Conservation (phyloP, 306 rosid species). For the Cicer judaicum region DNA sequence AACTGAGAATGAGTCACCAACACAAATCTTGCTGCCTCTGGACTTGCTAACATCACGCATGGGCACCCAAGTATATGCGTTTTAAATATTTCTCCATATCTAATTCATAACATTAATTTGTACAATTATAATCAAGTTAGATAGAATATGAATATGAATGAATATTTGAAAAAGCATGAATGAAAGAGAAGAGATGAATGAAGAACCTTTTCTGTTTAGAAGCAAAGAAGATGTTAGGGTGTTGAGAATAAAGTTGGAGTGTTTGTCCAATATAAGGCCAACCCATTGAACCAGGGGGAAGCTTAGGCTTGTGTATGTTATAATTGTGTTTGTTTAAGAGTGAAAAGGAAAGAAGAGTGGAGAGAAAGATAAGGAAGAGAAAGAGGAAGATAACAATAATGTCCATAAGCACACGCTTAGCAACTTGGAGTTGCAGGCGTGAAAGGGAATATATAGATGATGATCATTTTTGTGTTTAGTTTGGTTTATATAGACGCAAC, state of each 20-base stretch:
- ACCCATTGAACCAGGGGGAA: conserved; percentile 95
- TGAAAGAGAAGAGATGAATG: not conserved
- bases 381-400: conserved; percentile 24
- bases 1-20: conserved; percentile 75
- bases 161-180: not conserved
- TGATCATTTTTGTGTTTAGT: not conserved
- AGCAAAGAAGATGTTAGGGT: conserved; percentile 76
- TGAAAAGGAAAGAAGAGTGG: conserved; percentile 42
- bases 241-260: conserved; percentile 78
- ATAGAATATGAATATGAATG: not conserved
- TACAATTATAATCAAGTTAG: not conserved
- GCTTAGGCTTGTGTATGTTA: conserved; percentile 55
- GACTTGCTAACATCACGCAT: conserved; percentile 81
- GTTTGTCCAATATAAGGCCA: conserved; percentile 87
- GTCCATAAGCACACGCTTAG: conserved; percentile 62
- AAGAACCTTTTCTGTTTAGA: conserved; percentile 73
- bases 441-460: conserved; percentile 3
- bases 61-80: conserved; percentile 80
- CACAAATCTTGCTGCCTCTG: conserved; percentile 83
- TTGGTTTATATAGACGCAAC: not conserved
- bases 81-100: conserved; percentile 87
- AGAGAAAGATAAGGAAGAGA: conserved; percentile 53
- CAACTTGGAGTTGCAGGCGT: conserved; percentile 20
- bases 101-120: conserved; percentile 27
- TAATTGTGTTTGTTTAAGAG: conserved; percentile 44